Evolutionary conservation across 23 red algal species (phyloP), one percentile per base, ranked within the genome.

Genomic region (Gracilaria gracilis): DNA sequence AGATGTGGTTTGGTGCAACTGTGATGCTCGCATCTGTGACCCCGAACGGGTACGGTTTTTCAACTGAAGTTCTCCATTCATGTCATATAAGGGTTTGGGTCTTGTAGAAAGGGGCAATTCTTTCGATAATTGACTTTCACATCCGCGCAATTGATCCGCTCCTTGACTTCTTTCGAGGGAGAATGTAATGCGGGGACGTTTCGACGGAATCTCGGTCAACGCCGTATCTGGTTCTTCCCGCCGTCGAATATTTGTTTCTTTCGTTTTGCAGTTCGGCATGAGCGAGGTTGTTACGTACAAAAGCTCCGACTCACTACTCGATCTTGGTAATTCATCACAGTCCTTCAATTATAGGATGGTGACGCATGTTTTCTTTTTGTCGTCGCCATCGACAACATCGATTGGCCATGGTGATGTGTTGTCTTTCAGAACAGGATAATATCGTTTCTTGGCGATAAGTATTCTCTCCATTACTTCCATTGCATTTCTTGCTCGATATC

Each of bases 391-490:
- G 67, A 40, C 2, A 40, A 23, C 4, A 44, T 42, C 35, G 7
- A 9, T n/a, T 11, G 33, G 31, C 35, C 33, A 73, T 4, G 40
- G 76, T 9, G 48, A 0, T 8, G 67, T 79, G 9, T 80, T 35
- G 39, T 79, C 85, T 1, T 49, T 69, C 27, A 89, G 0, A 0
- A 62, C 6, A 5, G 85, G 74, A 23, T 24, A 24, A 62, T 16
- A 46, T 70, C 59, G 85, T 23, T 70, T 66, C 58, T 89, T 67
- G 20, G 85, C 48, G 17, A 66, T 35, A 24, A 98, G 85, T 44
- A 94, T 86, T n/a, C 82, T 75, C 44, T 84, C 73, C 93, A 99
- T 93, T 17, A 89, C 73, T 15, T 87, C 78, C 61, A 96, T 74
- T 2, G 97, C 97, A 31, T 86, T 85, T 31, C 95, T 80, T 32